phyloP scores from a whole-genome alignment of 2,329 filamentous ascomycete species.

The Beauveria bassiana region DNA sequence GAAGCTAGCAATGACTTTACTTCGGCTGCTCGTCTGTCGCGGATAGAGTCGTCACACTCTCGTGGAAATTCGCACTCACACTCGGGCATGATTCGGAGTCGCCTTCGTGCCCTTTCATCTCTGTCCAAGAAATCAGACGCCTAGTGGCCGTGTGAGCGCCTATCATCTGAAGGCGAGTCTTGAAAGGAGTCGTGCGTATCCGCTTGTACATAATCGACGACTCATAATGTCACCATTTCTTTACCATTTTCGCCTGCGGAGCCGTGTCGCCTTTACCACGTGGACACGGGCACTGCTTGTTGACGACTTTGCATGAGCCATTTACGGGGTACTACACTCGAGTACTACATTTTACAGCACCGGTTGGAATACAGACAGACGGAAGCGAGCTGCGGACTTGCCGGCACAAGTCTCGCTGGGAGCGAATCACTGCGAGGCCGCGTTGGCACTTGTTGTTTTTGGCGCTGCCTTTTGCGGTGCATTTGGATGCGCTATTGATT shows the following conservation, averaged over 20 bases:
- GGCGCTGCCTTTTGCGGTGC: neutral
- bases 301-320: slow-evolving; percentile 42
- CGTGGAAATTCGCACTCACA: slow-evolving; percentile 16
- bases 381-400: neutral
- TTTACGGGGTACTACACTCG: slow-evolving; percentile 30
- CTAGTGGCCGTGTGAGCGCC: slow-evolving; percentile 22
- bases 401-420: neutral
- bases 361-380: slow-evolving; percentile 3
- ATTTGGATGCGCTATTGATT: neutral
- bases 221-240: slow-evolving; percentile 20
- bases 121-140: slow-evolving; percentile 33
- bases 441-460: neutral
- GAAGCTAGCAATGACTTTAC: slow-evolving; percentile 89
- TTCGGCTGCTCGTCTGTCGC: slow-evolving; percentile 73
- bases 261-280: neutral
- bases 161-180: slow-evolving; percentile 11
- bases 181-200: slow-evolving; percentile 14
- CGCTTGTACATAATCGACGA: slow-evolving; percentile 23
- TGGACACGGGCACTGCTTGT: slow-evolving; percentile 22
- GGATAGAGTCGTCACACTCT: slow-evolving; percentile 69
- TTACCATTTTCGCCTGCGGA: neutral
- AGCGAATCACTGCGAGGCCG: neutral
- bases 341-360: slow-evolving; percentile 3
- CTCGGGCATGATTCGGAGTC: slow-evolving; percentile 24
- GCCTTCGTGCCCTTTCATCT: slow-evolving; percentile 34